Conservation (phyloP, 371 early-diverging fungal species). For the Mucor plumbeus region DNA sequence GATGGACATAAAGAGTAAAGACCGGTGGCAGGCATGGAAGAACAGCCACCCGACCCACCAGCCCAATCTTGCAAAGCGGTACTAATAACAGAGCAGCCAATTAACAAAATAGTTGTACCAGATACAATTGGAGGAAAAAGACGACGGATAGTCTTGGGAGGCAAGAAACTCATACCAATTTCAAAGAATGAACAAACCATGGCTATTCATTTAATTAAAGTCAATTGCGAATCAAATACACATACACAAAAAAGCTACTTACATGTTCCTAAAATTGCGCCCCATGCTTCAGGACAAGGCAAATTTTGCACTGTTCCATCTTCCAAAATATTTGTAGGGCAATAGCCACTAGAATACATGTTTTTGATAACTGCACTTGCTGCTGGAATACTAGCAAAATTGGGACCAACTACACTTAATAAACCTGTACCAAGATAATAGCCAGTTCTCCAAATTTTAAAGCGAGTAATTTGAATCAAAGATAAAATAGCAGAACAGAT, state of each 20-base stretch:
- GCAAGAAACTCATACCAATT: constrained; percentile 60
- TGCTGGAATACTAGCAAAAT: constrained; percentile 60
- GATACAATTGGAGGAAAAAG: constrained; percentile 68
- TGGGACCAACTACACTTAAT: constrained; percentile 61
- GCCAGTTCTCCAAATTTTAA: constrained; percentile 46
- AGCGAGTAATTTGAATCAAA: constrained; percentile 64
- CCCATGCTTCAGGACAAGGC: constrained; percentile 64
- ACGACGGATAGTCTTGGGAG: constrained; percentile 58
- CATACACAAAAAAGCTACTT: constrained; percentile 15
- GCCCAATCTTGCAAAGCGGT: constrained; percentile 65
- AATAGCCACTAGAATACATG: constrained; percentile 52
- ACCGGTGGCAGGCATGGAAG: constrained; percentile 54
- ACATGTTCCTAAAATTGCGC: constrained; percentile 65
- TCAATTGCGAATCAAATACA: background rate
- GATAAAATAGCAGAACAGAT: constrained; percentile 62
- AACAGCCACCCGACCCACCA: constrained; percentile 55
- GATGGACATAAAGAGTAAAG: constrained; percentile 60
- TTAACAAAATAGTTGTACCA: constrained; percentile 63
- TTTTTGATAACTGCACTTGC: constrained; percentile 42
- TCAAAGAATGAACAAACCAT: constrained; percentile 62
- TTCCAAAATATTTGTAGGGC: constrained; percentile 43
- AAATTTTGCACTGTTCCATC: constrained; percentile 52
- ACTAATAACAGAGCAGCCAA: constrained; percentile 60
- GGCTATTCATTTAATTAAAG: constrained; percentile 17
- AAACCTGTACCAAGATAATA: constrained; percentile 64